phyloP scores from a whole-genome alignment of 805 yeast genomes.

The Cyberlindnera euphorbiae region DNA sequence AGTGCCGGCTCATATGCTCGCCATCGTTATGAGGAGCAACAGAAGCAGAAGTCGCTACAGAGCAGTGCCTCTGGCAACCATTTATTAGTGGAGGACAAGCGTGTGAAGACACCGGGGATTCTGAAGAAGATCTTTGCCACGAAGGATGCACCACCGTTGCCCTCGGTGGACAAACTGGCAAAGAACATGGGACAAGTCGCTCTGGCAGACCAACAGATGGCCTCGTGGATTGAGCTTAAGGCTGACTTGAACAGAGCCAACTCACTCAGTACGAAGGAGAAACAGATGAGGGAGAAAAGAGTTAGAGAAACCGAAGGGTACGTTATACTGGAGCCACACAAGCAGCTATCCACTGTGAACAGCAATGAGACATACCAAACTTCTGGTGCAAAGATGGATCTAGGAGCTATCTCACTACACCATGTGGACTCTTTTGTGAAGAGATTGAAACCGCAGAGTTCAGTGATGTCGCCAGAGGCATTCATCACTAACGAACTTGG shows the following conservation, averaged over 20 bases:
- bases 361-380: slow-evolving; percentile 40
- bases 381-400: slow-evolving; percentile 23
- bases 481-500: slow-evolving; percentile 51
- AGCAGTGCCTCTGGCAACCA: slow-evolving; percentile 26
- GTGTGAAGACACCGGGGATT: slow-evolving; percentile 17
- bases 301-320: slow-evolving; percentile 57
- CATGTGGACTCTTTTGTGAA: slow-evolving; percentile 42
- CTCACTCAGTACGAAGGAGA: slow-evolving; percentile 62
- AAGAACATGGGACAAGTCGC: slow-evolving; percentile 14
- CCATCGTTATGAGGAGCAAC: slow-evolving; percentile 50
- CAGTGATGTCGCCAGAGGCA: slow-evolving; percentile 45
- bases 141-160: slow-evolving; percentile 26
- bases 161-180: slow-evolving; percentile 20
- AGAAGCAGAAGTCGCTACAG: slow-evolving; percentile 8
- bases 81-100: slow-evolving; percentile 23
- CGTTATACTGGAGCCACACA: slow-evolving; percentile 59
- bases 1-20: slow-evolving; percentile 83
- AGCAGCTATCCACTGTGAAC: slow-evolving; percentile 38
- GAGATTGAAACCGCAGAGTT: slow-evolving; percentile 28
- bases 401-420: slow-evolving; percentile 29
- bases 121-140: slow-evolving; percentile 17
- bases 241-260: slow-evolving; percentile 69
- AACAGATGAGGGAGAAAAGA: slow-evolving; percentile 62
- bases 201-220: slow-evolving; percentile 37
- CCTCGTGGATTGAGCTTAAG: slow-evolving; percentile 47